Evolutionary conservation across 345 rosid species (phyloP).

Genomic region (Citrus reticulata): DNA sequence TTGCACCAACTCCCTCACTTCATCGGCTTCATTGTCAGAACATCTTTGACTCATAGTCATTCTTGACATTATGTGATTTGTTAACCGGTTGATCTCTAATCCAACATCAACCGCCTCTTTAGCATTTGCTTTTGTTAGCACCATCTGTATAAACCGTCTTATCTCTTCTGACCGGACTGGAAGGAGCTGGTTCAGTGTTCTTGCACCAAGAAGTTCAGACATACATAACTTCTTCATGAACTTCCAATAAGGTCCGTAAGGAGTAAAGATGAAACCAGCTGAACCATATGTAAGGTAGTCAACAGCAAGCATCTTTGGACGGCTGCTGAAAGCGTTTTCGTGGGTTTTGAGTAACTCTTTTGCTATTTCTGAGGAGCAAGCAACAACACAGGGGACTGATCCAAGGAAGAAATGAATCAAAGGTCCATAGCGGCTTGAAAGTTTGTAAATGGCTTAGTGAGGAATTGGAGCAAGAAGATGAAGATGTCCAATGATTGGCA

Average conservation of each 20-base stretch:
- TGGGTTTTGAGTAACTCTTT: conserved; percentile 59
- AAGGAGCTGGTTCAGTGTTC: conserved; percentile 30
- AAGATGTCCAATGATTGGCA: conserved; percentile 45
- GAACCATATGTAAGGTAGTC: conserved; percentile 59
- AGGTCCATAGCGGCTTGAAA: conserved; percentile 50
- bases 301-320: conserved; percentile 33
- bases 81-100: conserved; percentile 33
- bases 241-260: conserved; percentile 63
- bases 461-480: conserved; percentile 30
- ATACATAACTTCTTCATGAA: conserved; percentile 57
- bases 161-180: conserved; percentile 41
- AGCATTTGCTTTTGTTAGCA: conserved; percentile 29
- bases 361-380: conserved; percentile 57
- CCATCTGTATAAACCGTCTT: conserved; percentile 17
- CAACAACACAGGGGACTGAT: conserved; percentile 50
- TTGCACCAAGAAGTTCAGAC: conserved; percentile 45
- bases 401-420: conserved; percentile 54
- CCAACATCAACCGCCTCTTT: conserved; percentile 40
- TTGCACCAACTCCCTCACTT: conserved; percentile 40
- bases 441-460: conserved; percentile 27
- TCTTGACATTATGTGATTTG: conserved; percentile 39
- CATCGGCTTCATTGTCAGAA: conserved; percentile 33
- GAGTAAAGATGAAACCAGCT: conserved; percentile 48
- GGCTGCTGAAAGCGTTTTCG: conserved; percentile 38
- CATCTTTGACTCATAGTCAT: conserved; percentile 44